Base-by-base conservation (phyloP, 2,329 filamentous ascomycete species). In the Fusarium clavum region DNA sequence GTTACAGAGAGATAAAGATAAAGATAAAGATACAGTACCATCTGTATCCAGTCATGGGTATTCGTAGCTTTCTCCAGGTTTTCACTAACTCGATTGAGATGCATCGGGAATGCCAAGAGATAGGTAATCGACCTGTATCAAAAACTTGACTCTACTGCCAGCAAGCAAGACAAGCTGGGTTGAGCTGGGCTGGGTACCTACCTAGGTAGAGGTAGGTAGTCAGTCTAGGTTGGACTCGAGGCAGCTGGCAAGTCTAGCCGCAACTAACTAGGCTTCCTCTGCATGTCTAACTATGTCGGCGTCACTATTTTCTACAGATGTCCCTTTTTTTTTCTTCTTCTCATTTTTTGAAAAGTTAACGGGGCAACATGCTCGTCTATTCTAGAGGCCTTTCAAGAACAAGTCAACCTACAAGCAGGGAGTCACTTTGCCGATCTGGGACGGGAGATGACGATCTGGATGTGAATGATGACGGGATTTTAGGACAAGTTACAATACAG, bases 381-480 rank as follows among this genome's bases (percentile, higher is more conserved):
- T 55, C 56, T 70, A 68, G 57, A 24, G 57, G 43, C 56, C 22
- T 49, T 53, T 40, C 41, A 45, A 40, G 22, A 34, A 8, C 48
- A 52, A 49, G 58, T 57, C 53, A 57, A 43, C 45, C 43, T 49
- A 52, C n/a, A 57, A 55, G 46, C 59, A 64, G 41, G 59, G 63
- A 49, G 40, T 29, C 30, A 48, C 22, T 46, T 48, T 30, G 51
- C 32, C 32, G 57, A 64, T 64, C 61, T 49, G 53, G 67, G 54
- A 54, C 57, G 32, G 25, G 32, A 70, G 56, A 70, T 70, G 62
- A 70, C 62, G 67, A 64, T 51, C 57, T 48, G 13, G 34, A 30
- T 53, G 12, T 56, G 53, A 58, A 30, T 56, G 22, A 70, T 70
- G 67, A 67, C 67, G 57, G 57, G 59, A 67, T 67, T 47, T 57